Conservation (phyloP, 2,329 filamentous ascomycete genomes). For the Byssothecium circinans region DNA sequence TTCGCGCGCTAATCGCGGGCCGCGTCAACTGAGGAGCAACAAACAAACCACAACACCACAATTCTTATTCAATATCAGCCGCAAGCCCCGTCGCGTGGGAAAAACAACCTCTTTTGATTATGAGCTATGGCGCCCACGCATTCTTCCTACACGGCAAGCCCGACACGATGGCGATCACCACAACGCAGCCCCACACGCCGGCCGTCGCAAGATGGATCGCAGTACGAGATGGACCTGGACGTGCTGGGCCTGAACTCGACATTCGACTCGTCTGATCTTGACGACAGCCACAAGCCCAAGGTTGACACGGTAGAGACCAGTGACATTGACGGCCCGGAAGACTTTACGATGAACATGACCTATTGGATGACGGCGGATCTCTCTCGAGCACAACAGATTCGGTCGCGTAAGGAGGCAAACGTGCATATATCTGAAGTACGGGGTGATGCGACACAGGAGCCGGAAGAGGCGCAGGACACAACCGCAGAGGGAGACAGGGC, state of each 20-base stretch:
- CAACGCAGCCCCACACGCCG: constrained; percentile 31
- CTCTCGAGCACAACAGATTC: constrained; percentile 27
- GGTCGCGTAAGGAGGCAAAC: constrained; percentile 36
- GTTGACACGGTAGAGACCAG: constrained; percentile 44
- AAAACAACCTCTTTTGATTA: background rate
- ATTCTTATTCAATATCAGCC: constrained; percentile 22
- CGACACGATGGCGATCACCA: constrained; percentile 31
- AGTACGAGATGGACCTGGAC: constrained; percentile 45
- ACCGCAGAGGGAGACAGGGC: constrained; percentile 24
- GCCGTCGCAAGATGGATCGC: constrained; percentile 35
- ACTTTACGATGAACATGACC: constrained; percentile 49
- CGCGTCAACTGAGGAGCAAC: too few species aligned
- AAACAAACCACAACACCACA: constrained; percentile 1
- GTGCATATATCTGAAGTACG: constrained; percentile 17
- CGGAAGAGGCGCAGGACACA: constrained; percentile 16
- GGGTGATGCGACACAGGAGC: constrained; percentile 16
- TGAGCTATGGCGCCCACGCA: constrained; percentile 35
- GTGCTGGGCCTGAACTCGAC: constrained; percentile 41
- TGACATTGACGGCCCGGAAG: constrained; percentile 46
- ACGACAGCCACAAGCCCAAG: constrained; percentile 28
- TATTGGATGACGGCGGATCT: constrained; percentile 46
- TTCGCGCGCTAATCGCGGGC: too few species aligned
- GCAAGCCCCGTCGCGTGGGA: background rate
- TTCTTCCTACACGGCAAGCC: constrained; percentile 40
- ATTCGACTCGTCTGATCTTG: constrained; percentile 37